Conservation (phyloP, 495 filamentous ascomycete genomes). For the Aspergillus ellipticus region DNA sequence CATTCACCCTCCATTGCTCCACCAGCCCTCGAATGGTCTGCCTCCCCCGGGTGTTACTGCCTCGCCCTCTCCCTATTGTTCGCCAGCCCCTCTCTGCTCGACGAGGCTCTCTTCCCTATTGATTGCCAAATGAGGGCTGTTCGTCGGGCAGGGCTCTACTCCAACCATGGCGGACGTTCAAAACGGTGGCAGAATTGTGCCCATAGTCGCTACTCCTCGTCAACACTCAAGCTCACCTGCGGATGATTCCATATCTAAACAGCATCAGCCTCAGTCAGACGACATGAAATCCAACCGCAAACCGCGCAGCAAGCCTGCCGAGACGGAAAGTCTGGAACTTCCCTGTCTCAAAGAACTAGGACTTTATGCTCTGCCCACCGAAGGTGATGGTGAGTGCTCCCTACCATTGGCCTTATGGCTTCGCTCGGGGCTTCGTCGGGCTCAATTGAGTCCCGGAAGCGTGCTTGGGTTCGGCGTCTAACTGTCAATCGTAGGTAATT, state of each 20-base stretch:
- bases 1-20: constrained; percentile 2
- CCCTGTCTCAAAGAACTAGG: constrained; percentile 35
- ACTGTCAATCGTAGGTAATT: constrained; percentile 53
- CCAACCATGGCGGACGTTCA: constrained; percentile 40
- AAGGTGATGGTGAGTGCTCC: constrained; percentile 40
- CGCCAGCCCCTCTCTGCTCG: constrained; percentile 16
- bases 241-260: constrained; percentile 12
- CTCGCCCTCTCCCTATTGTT: constrained; percentile 6
- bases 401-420: constrained; percentile 1
- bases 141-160: constrained; percentile 30
- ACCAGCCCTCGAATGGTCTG: background rate
- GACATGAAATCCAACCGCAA: constrained; percentile 8
- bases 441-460: background rate
- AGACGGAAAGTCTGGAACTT: constrained; percentile 33
- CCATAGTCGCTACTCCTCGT: constrained; percentile 36
- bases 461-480: constrained; percentile 20
- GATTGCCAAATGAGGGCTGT: constrained; percentile 37
- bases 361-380: constrained; percentile 42
- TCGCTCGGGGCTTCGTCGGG: background rate
- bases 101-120: constrained; percentile 15
- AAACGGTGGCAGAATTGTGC: constrained; percentile 48
- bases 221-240: constrained; percentile 22
- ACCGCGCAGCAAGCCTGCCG: constrained; percentile 20
- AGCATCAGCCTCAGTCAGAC: constrained; percentile 7
- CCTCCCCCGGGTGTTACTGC: background rate